Percentiles rank a stretch among this genome's conserved stretches.
Evolutionary conservation across 352 stramenopile species (phyloP).

Genomic region (Phytophthora foliorum): DNA sequence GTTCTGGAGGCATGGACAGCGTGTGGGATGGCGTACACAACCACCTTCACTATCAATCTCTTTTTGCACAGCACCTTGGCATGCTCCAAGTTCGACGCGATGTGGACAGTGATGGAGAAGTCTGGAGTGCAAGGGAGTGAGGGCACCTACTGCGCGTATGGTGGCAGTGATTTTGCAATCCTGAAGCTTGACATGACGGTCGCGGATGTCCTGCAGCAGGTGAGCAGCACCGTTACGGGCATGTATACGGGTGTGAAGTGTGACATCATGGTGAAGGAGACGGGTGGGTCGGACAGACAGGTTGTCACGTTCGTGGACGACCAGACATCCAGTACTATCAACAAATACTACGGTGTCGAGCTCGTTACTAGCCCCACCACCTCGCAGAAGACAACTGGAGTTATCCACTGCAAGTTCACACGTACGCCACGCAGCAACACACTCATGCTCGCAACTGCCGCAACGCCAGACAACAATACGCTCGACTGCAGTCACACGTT

Average conservation of each 20-base stretch:
- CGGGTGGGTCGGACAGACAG: conserved; percentile 8
- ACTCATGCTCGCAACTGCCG: not conserved
- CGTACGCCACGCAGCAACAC: not conserved
- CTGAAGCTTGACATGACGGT: conserved; percentile 18
- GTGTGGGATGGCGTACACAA: conserved; percentile 43
- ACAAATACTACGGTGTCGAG: conserved; percentile 51
- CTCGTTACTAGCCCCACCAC: conserved; percentile 51
- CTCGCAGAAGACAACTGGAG: conserved; percentile 39
- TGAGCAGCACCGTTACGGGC: conserved; percentile 6
- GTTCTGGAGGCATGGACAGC: conserved; percentile 66
- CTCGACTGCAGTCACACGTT: conserved; percentile 24
- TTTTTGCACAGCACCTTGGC: conserved; percentile 41
- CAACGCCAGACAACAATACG: conserved; percentile 1
- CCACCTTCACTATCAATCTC: conserved; percentile 46
- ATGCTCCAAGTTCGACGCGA: conserved; percentile 22
- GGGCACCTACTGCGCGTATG: conserved; percentile 25
- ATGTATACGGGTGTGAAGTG: conserved; percentile 19
- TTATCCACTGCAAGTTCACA: conserved; percentile 55
- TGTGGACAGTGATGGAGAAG: conserved; percentile 26
- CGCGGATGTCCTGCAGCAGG: conserved; percentile 7
- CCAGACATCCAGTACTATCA: conserved; percentile 11
- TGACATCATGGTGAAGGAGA: conserved; percentile 24
- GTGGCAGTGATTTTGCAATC: conserved; percentile 30
- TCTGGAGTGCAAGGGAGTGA: conserved; percentile 13
- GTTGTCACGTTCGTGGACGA: conserved; percentile 10